phyloP scores from a whole-genome alignment of 176 grass and related monocot species.

The Cenchrus americanus region DNA sequence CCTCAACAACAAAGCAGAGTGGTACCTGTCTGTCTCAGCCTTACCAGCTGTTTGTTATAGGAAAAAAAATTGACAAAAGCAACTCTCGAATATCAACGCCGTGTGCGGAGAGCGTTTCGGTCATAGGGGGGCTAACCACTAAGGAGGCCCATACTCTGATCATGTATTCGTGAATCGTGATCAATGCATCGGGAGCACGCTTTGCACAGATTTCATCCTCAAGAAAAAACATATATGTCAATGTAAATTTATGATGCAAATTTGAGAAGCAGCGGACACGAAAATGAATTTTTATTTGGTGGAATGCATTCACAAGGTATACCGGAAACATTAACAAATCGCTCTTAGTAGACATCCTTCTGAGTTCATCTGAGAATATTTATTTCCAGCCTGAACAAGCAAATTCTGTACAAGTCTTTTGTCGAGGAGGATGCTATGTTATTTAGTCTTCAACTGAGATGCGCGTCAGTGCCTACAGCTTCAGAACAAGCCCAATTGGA shows the following conservation, averaged over 20 bases:
- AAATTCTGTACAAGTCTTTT: constrained; percentile 30
- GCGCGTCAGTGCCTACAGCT: constrained; percentile 43
- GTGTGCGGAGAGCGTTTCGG: neutral
- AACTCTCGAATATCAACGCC: neutral
- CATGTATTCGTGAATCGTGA: neutral
- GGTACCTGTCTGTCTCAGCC: neutral
- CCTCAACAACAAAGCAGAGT: neutral
- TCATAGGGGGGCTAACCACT: no score
- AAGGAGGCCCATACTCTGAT: neutral
- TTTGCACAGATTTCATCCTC: neutral
- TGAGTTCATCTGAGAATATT: neutral
- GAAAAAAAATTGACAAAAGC: no score
- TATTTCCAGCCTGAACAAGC: constrained; percentile 8
- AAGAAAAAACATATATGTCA: neutral
- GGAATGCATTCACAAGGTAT: neutral
- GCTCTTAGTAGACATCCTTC: constrained; percentile 11
- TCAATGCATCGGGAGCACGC: neutral
- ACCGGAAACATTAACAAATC: neutral
- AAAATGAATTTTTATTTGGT: neutral
- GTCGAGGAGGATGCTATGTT: neutral
- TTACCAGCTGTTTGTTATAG: no score
- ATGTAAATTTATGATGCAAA: neutral
- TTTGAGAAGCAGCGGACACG: neutral
- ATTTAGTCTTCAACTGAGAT: neutral
- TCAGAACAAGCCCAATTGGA: constrained; percentile 82